Evolutionary conservation across 2,329 filamentous ascomycete genomes (phyloP).

Genomic region (Talaromyces atroroseus): DNA sequence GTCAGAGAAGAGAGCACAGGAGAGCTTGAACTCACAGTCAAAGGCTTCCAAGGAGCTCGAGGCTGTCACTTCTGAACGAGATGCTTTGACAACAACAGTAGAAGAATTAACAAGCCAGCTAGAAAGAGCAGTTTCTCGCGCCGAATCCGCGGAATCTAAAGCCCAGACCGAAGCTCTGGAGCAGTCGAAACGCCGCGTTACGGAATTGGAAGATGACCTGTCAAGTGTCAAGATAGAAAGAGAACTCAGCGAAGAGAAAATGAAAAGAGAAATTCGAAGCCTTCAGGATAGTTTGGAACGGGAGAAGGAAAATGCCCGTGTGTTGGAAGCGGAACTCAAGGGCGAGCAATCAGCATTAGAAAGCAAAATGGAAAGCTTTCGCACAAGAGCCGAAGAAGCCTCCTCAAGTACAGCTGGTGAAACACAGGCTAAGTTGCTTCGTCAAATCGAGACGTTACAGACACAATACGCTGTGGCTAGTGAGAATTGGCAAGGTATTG

Average conservation of each 20-base stretch:
- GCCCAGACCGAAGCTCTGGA: constrained; percentile 63
- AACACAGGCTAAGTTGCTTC: constrained; percentile 78
- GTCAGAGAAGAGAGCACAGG: constrained; percentile 51
- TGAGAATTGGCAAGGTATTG: constrained; percentile 96
- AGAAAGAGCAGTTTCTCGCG: constrained; percentile 60
- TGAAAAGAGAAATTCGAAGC: constrained; percentile 63
- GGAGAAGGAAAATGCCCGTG: constrained; percentile 63
- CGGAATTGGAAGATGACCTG: constrained; percentile 60
- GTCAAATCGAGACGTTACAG: constrained; percentile 92
- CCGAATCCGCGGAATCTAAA: constrained; percentile 61
- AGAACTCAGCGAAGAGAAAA: constrained; percentile 65
- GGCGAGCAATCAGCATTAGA: constrained; percentile 73
- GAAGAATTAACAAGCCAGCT: constrained; percentile 65
- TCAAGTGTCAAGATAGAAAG: constrained; percentile 67
- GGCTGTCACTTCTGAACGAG: constrained; percentile 56
- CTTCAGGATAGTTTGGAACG: constrained; percentile 67
- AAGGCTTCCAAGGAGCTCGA: constrained; percentile 56
- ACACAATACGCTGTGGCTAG: constrained; percentile 91
- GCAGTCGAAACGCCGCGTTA: constrained; percentile 54
- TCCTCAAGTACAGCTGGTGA: constrained; percentile 77
- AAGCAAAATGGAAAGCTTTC: constrained; percentile 81
- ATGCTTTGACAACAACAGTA: constrained; percentile 60
- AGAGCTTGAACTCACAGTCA: constrained; percentile 48
- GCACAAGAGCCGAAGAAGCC: constrained; percentile 79
- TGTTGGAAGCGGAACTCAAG: constrained; percentile 70